phyloP scores from a whole-genome alignment of 2,329 filamentous ascomycete genomes.

The Penicillium sp. region DNA sequence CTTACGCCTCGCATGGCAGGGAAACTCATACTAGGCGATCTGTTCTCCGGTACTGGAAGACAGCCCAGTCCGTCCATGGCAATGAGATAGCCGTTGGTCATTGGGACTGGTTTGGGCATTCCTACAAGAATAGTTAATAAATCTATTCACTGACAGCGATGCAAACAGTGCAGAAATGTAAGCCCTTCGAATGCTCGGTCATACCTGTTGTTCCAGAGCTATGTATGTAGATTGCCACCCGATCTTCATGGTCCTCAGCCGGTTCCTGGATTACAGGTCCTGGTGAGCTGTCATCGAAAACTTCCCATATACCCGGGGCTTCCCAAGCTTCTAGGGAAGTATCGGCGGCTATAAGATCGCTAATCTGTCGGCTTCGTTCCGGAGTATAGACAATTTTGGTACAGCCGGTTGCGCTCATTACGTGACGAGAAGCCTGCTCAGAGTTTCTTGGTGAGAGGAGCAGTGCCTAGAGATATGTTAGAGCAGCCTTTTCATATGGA shows the following conservation, averaged over 20 bases:
- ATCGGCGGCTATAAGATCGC: slow-evolving; percentile 1
- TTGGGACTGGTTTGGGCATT: slow-evolving; percentile 17
- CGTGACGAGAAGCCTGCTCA: slow-evolving; percentile 17
- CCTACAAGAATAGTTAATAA: slow-evolving; percentile 1
- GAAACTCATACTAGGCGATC: background rate
- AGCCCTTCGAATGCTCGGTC: background rate
- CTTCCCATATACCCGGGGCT: background rate
- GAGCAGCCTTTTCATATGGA: slow-evolving; percentile 4
- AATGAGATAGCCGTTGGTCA: slow-evolving; percentile 19
- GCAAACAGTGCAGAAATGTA: background rate
- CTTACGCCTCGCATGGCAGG: background rate
- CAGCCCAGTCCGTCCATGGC: background rate
- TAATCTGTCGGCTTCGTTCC: slow-evolving; percentile 21
- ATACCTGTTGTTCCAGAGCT: slow-evolving; percentile 16
- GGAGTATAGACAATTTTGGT: slow-evolving; percentile 12
- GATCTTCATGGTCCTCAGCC: slow-evolving; percentile 7
- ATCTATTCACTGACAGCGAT: background rate
- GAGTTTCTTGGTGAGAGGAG: slow-evolving; percentile 27
- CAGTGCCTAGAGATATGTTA: slow-evolving; percentile 24
- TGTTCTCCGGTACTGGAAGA: background rate
- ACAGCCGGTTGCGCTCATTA: slow-evolving; percentile 9
- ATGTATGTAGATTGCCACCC: slow-evolving; percentile 12
- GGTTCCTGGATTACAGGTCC: background rate
- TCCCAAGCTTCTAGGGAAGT: background rate
- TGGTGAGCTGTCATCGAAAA: background rate